Conservation (phyloP, 108 stramenopile genomes). For the Cyclotella sp. region DNA sequence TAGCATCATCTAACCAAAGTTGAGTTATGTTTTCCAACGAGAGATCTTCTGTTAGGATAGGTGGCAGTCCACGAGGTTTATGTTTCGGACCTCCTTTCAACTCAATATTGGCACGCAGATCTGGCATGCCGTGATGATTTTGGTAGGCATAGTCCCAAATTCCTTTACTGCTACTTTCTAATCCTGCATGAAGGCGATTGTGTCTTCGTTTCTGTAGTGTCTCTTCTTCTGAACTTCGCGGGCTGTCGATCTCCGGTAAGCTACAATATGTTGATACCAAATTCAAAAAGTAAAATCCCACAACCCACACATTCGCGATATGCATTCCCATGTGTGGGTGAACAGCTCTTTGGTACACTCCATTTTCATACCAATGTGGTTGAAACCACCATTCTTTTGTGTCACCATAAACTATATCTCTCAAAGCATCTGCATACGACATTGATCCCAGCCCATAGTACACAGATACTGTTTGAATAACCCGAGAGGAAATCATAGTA, state of each 20-base stretch:
- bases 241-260: constrained; percentile 15
- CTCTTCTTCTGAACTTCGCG: neutral
- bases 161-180: constrained; percentile 17
- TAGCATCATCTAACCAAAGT: constrained; percentile 51
- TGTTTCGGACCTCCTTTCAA: constrained; percentile 57
- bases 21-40: constrained; percentile 66
- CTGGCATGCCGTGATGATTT: constrained; percentile 24
- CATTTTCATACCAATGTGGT: constrained; percentile 60
- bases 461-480: constrained; percentile 63
- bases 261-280: constrained; percentile 72
- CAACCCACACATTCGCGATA: constrained; percentile 64
- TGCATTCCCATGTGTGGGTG: constrained; percentile 87
- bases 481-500: constrained; percentile 64
- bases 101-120: constrained; percentile 23
- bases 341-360: constrained; percentile 59
- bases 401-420: constrained; percentile 78
- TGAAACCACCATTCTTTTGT: constrained; percentile 72
- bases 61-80: constrained; percentile 67
- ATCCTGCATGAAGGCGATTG: constrained; percentile 32
- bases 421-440: constrained; percentile 74
- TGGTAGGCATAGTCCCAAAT: constrained; percentile 35
- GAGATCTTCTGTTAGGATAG: constrained; percentile 63
- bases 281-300: constrained; percentile 75
- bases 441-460: constrained; percentile 78
- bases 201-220: neutral